Base-by-base conservation (phyloP, 495 filamentous ascomycete species). In the Massariosphaeria phaeospora region DNA sequence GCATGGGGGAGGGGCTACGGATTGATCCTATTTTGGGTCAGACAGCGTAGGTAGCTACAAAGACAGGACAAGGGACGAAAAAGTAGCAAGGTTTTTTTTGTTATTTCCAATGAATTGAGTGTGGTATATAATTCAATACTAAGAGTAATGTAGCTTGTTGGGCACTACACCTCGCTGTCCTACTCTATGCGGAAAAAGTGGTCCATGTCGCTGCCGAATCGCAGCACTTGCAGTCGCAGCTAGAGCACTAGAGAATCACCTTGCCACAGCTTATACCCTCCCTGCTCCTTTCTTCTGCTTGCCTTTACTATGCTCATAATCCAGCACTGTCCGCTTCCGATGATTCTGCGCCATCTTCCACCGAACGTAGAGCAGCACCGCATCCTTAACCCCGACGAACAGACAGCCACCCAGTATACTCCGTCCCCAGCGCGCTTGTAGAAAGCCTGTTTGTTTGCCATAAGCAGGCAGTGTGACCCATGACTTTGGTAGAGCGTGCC, bases 321-420 rank as follows among this genome's bases (percentile, higher is more conserved):
- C 84, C 65, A 83, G 61, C 24, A 94, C 76, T 66, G 75, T 79
- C 66, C 88, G 73, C 39, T 78, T 75, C 43, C 76, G 71, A 70
- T 85, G 82, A 47, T 81, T 81, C 68, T 84, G 79, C 29, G 85
- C 88, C 58, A 81, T 70, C 64, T 79, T 79, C 73, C 86, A 91
- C 60, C 85, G 80, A 42, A 81, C 80, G 66, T 89, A 93, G 6
- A 93, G 73, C 57, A 82, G 71, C 46, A 90, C 70, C 3, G 80
- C 84, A 67, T 95, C 88, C 61, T 84, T 86, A 6, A 90, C 65
- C 18, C 90, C 78, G 39, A 91, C 82, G 58, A 87, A 90, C 38
- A 88, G 72, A 66, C 86, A 91, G 0, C 88, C 88, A 11, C 88
- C 88, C 5, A 86, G 76, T 2, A 93, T 73, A 59, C 84, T 93